Evolutionary conservation across 257 asterid species (phyloP).

Genomic region (Vinca minor): DNA sequence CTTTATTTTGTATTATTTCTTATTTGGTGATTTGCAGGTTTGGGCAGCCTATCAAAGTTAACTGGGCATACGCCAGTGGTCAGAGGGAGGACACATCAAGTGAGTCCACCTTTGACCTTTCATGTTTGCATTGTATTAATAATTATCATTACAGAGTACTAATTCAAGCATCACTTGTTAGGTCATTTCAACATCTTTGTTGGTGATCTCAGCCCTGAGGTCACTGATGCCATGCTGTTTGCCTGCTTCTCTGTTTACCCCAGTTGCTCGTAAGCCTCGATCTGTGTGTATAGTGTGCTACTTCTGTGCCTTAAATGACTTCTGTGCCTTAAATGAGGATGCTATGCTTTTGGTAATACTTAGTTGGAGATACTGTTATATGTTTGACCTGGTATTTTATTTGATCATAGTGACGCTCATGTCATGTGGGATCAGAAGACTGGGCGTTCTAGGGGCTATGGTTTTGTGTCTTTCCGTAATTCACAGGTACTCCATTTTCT

Average conservation of each 20-base stretch:
- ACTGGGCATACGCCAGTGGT: slow-evolving; percentile 89
- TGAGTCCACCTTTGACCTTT: slow-evolving; percentile 24
- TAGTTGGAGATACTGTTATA: neutral
- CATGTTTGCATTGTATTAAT: slow-evolving; percentile 6
- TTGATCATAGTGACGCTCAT: slow-evolving; percentile 64
- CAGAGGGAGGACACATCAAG: slow-evolving; percentile 96
- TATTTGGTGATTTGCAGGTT: slow-evolving; percentile 45
- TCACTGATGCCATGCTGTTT: slow-evolving; percentile 80
- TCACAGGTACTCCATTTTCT: slow-evolving; percentile 49
- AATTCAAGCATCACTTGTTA: slow-evolving; percentile 18
- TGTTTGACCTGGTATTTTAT: slow-evolving; percentile 13
- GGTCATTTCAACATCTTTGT: slow-evolving; percentile 89
- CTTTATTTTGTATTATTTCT: slow-evolving; percentile 13
- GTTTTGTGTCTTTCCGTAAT: slow-evolving; percentile 89
- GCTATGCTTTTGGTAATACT: neutral
- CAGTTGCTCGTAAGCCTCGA: slow-evolving; percentile 69
- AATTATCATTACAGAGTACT: slow-evolving; percentile 2
- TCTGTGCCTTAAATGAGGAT: neutral
- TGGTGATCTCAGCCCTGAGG: slow-evolving; percentile 95
- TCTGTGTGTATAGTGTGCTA: too few species aligned
- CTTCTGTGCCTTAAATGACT: too few species aligned
- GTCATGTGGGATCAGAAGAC: slow-evolving; percentile 98
- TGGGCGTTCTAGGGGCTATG: slow-evolving; percentile 93
- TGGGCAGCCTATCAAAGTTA: slow-evolving; percentile 97
- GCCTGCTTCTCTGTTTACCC: slow-evolving; percentile 76